phyloP scores from a whole-genome alignment of 2,329 filamentous ascomycete genomes.

The Aspergillus fumigatus region DNA sequence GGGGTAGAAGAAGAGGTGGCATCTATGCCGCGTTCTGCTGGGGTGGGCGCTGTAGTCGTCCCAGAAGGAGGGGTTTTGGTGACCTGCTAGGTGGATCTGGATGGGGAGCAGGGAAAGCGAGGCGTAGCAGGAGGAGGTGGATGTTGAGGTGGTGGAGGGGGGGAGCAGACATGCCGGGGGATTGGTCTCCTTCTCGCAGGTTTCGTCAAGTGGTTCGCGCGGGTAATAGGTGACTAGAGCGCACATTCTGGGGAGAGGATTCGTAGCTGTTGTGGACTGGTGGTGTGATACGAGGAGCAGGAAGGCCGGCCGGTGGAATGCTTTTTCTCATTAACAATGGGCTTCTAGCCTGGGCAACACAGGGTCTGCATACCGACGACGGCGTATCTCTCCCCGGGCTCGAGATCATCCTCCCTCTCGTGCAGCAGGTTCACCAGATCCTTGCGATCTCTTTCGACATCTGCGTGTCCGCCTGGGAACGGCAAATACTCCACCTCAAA shows the following conservation, averaged over 20 bases:
- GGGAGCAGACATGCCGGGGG: constrained; percentile 31
- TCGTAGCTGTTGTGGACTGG: constrained; percentile 42
- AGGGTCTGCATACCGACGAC: constrained; percentile 48
- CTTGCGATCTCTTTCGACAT: constrained; percentile 46
- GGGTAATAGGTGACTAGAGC: constrained; percentile 59
- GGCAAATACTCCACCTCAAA: constrained; percentile 55
- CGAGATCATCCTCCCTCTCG: constrained; percentile 49
- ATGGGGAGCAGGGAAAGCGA: constrained; percentile 37
- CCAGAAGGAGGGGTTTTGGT: constrained; percentile 35
- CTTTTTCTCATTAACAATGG: constrained; percentile 29
- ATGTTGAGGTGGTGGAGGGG: constrained; percentile 26
- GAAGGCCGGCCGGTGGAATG: constrained; percentile 56
- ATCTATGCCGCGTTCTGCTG: constrained; percentile 27
- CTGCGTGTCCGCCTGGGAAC: constrained; percentile 24
- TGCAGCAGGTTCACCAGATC: constrained; percentile 47
- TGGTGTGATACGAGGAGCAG: constrained; percentile 47
- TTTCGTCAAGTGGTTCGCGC: constrained; percentile 2
- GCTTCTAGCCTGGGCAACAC: background rate
- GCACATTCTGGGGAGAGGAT: constrained; percentile 53
- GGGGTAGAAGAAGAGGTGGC: constrained; percentile 49
- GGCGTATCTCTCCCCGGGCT: constrained; percentile 53
- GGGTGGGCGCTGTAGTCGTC: constrained; percentile 22
- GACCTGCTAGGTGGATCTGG: constrained; percentile 53
- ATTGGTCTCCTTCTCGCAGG: background rate
- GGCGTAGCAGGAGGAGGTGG: constrained; percentile 20